Evolutionary conservation across 1,284 basidiomycete species (phyloP).

Genomic region (Nidula niveotomentosa): DNA sequence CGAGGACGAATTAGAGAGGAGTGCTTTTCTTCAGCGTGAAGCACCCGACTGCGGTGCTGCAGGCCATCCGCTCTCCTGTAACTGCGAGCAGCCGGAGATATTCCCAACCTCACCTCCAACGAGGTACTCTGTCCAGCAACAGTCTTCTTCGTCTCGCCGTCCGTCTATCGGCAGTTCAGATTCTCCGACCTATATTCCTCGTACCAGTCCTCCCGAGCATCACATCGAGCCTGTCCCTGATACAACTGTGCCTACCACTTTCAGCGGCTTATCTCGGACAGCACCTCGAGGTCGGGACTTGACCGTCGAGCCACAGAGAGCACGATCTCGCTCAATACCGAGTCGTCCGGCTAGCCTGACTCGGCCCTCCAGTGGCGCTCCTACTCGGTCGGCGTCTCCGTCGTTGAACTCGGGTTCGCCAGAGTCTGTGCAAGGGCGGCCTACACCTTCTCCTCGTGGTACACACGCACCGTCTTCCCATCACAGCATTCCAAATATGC

Average conservation of each 20-base stretch:
- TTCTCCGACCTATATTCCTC: too few relatives aligned
- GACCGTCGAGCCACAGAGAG: constrained; percentile 15
- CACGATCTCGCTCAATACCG: constrained; percentile 20
- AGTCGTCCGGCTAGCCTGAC: constrained; percentile 9
- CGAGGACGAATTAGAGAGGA: constrained; percentile 10
- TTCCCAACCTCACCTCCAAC: constrained; percentile 1
- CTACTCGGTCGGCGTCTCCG: constrained; percentile 10
- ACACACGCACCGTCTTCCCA: constrained; percentile 3
- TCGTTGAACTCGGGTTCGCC: constrained; percentile 11
- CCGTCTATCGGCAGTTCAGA: neutral
- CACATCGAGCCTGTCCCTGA: neutral
- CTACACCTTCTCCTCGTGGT: constrained; percentile 7
- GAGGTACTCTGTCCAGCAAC: too few relatives aligned
- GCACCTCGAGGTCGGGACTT: constrained; percentile 7
- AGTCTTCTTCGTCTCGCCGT: neutral
- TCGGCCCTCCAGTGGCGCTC: neutral
- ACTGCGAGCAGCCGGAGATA: constrained; percentile 11
- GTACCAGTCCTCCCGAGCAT: neutral
- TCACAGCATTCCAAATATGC: constrained; percentile 7
- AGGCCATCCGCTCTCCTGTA: constrained; percentile 19
- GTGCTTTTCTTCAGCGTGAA: constrained; percentile 2
- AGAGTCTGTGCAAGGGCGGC: constrained; percentile 3
- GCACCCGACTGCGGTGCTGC: constrained; percentile 9
- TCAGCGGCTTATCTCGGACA: constrained; percentile 15
- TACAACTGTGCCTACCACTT: neutral